Conservation (phyloP, 768 basidiomycete genomes). For the Russula emetica region DNA sequence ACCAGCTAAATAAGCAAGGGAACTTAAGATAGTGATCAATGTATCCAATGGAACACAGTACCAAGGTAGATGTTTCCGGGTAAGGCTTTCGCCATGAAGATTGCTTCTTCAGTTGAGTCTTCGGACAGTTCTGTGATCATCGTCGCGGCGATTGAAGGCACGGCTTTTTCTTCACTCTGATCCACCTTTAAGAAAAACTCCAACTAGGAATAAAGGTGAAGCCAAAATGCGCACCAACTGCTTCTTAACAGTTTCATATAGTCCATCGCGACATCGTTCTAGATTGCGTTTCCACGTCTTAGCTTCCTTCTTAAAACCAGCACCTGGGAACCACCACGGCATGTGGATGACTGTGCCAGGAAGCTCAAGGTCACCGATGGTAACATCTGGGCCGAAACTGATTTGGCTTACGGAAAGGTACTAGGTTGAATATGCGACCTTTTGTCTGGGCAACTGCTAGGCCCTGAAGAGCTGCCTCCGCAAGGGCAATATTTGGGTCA, state of each 20-base stretch:
- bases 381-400: neutral
- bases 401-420: constrained; percentile 32
- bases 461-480: constrained; percentile 38
- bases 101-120: constrained; percentile 10
- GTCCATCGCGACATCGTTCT: constrained; percentile 26
- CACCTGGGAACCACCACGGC: constrained; percentile 34
- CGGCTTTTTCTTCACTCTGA: constrained; percentile 10
- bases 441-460: constrained; percentile 38
- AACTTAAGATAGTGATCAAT: neutral
- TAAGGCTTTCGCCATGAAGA: constrained; percentile 12
- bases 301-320: constrained; percentile 30
- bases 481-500: constrained; percentile 45
- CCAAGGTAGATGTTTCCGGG: constrained; percentile 15
- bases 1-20: neutral
- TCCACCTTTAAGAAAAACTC: neutral
- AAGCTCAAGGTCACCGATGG: neutral
- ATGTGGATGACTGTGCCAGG: constrained; percentile 28
- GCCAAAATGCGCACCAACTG: constrained; percentile 26
- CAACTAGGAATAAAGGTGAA: neutral
- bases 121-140: constrained; percentile 10
- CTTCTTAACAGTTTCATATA: constrained; percentile 29
- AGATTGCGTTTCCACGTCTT: constrained; percentile 23
- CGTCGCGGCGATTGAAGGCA: constrained; percentile 13
- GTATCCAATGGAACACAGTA: neutral
- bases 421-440: constrained; percentile 44